Conservation (phyloP, 805 yeast genomes). For the Ogataea polymorpha region DNA sequence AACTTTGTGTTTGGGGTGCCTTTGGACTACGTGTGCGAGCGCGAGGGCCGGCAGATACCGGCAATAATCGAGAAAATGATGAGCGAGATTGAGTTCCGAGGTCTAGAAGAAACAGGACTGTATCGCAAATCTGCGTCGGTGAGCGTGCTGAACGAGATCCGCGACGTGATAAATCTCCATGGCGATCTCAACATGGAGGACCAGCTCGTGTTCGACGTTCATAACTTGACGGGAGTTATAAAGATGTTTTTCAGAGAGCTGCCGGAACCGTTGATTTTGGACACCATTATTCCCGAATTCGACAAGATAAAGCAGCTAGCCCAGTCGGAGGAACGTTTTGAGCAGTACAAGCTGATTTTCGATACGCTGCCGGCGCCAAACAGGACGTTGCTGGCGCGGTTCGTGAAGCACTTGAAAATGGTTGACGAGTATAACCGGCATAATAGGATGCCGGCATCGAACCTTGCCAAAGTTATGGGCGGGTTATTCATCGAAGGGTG, state of each 20-base stretch:
- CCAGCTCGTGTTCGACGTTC: slow-evolving; percentile 58
- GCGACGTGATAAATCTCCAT: slow-evolving; percentile 41
- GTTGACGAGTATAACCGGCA: slow-evolving; percentile 63
- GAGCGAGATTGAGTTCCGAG: slow-evolving; percentile 78
- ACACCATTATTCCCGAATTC: slow-evolving; percentile 59
- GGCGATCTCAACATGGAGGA: slow-evolving; percentile 47
- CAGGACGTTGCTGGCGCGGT: slow-evolving; percentile 61
- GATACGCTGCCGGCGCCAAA: slow-evolving; percentile 58
- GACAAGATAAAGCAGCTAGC: slow-evolving; percentile 33
- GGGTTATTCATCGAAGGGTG: slow-evolving; percentile 59
- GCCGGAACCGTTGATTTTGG: slow-evolving; percentile 79
- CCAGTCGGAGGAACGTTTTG: slow-evolving; percentile 25
- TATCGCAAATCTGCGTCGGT: slow-evolving; percentile 67
- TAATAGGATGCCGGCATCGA: slow-evolving; percentile 86
- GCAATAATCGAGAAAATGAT: slow-evolving; percentile 61
- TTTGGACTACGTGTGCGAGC: slow-evolving; percentile 64
- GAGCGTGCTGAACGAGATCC: slow-evolving; percentile 43
- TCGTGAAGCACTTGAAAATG: slow-evolving; percentile 65
- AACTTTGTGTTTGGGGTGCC: slow-evolving; percentile 83
- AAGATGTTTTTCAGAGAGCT: slow-evolving; percentile 80
- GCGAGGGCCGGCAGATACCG: slow-evolving; percentile 67
- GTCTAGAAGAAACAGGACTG: slow-evolving; percentile 86
- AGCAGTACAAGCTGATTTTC: slow-evolving; percentile 24
- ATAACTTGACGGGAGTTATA: slow-evolving; percentile 84
- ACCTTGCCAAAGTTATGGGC: slow-evolving; percentile 85